Percentiles rank a stretch among this genome's conserved stretches.
Conservation (phyloP, 164 flowering plant genomes). For the Vitis amurensis region DNA sequence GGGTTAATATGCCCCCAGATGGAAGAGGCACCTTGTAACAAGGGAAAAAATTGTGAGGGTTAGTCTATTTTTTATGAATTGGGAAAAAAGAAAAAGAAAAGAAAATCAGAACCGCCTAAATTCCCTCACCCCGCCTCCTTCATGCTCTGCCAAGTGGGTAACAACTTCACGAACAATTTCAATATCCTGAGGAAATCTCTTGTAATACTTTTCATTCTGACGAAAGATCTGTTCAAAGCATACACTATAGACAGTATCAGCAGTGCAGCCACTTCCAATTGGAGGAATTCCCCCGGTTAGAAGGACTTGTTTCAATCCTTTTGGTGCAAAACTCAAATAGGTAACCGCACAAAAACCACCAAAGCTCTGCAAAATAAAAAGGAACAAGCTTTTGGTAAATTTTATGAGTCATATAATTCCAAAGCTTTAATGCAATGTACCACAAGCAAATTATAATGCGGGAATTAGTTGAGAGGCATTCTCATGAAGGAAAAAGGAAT, state of each 20-base stretch:
- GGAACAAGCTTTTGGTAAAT: not conserved
- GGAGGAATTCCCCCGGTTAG: conserved; percentile 96
- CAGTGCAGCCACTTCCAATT: conserved; percentile 69
- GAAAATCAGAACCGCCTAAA: not conserved
- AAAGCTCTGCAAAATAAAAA: conserved; percentile 63
- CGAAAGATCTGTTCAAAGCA: conserved; percentile 54
- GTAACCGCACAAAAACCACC: conserved; percentile 97
- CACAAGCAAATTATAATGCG: not conserved
- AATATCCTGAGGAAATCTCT: conserved; percentile 90
- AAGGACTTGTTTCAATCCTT: conserved; percentile 84
- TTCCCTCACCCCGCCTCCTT: conserved; percentile 81
- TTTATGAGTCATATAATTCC: not conserved
- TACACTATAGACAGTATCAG: conserved; percentile 71
- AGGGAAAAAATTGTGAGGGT: not conserved
- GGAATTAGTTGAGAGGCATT: not conserved
- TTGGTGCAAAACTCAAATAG: conserved; percentile 93
- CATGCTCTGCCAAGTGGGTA: conserved; percentile 61
- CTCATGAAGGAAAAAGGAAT: not conserved
- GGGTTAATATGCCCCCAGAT: conserved; percentile 88
- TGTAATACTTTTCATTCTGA: conserved; percentile 90
- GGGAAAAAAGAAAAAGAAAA: not conserved
- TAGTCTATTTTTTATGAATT: not conserved
- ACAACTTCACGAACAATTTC: conserved; percentile 78
- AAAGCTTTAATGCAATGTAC: not conserved
- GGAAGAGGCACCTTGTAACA: conserved; percentile 74